phyloP scores from a whole-genome alignment of 1,284 basidiomycete genomes.

The Cryptococcus sp. region DNA sequence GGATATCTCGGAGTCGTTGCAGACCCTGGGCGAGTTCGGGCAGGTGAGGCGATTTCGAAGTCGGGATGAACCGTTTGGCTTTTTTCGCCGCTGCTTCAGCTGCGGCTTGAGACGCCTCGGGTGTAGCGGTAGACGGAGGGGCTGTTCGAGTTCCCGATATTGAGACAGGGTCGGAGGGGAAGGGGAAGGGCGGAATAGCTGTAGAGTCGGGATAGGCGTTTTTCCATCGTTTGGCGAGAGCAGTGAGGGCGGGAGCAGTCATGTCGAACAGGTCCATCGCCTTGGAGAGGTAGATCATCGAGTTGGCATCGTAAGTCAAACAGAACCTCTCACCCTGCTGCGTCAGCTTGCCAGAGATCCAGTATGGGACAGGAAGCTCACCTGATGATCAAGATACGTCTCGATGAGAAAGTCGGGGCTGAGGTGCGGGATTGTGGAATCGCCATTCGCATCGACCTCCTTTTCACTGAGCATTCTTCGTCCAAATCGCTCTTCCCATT shows the following conservation, averaged over 20 bases:
- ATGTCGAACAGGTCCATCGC: conserved; percentile 99
- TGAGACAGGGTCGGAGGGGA: conserved; percentile 30
- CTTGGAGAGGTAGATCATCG: conserved; percentile 95
- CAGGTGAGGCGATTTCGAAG: conserved; percentile 62
- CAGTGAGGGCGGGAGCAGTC: conserved; percentile 68
- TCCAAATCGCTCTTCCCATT: conserved; percentile 97
- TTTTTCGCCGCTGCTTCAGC: conserved; percentile 1
- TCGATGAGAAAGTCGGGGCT: conserved; percentile 98
- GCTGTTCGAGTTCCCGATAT: conserved; percentile 23
- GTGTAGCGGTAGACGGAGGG: conserved; percentile 4
- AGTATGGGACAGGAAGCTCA: conserved; percentile 21
- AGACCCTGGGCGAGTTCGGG: conserved; percentile 78
- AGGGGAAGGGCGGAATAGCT: conserved; percentile 39
- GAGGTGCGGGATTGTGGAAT: conserved; percentile 57
- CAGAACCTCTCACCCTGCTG: conserved; percentile 85
- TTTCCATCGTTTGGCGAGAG: conserved; percentile 52
- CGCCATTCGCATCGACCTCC: conserved; percentile 24
- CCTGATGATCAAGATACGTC: conserved; percentile 96
- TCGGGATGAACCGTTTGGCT: conserved; percentile 49
- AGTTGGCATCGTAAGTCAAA: conserved; percentile 98
- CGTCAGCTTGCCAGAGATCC: not conserved
- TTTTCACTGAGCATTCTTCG: conserved; percentile 51
- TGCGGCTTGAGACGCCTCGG: conserved; percentile 36
- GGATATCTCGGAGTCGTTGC: conserved; percentile 66
- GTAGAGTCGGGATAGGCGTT: conserved; percentile 28